These are phyloP conservation scores for Beauveria sp. DNA, from an alignment of 2,329 filamentous ascomycete species.

Conservation along the genomic window DNA sequence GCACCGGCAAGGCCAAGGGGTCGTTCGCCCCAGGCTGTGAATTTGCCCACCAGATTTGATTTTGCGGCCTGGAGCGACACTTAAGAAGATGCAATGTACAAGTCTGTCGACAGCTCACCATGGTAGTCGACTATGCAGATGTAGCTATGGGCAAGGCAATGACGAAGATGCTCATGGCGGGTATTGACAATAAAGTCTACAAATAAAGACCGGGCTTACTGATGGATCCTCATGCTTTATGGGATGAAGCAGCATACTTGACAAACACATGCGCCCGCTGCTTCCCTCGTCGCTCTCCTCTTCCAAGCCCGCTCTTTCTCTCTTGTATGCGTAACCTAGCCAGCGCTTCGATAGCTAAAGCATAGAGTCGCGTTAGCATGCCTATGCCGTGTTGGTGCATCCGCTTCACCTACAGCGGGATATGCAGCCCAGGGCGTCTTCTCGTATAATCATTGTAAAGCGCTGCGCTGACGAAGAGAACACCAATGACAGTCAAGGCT, in stretches of 20 bases:
- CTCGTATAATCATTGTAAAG: slow-evolving; percentile 18
- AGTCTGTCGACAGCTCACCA: background rate
- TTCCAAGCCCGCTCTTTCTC: slow-evolving; percentile 44
- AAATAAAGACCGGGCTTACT: background rate
- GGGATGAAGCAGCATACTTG: slow-evolving; percentile 73
- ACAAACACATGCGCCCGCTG: slow-evolving; percentile 59
- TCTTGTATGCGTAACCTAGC: slow-evolving; percentile 53
- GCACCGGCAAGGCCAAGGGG: background rate
- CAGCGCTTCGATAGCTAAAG: slow-evolving; percentile 66
- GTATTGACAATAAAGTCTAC: background rate
- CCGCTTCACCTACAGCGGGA: slow-evolving; percentile 25
- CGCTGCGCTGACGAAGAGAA: background rate
- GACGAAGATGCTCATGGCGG: background rate
- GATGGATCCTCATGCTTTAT: slow-evolving; percentile 58
- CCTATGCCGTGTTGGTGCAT: background rate
- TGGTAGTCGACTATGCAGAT: background rate
- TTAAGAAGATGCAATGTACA: background rate
- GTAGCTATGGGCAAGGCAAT: too few species aligned
- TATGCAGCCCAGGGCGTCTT: slow-evolving; percentile 31
- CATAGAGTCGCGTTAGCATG: background rate
- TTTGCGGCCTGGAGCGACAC: background rate
- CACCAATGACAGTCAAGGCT: background rate
- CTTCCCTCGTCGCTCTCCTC: slow-evolving; percentile 32
- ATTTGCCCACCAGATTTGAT: background rate
- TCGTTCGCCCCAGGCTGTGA: background rate